These are phyloP conservation scores for Lagerstroemia speciosa DNA, from an alignment of 345 rosid species.

Conservation along the genomic window DNA sequence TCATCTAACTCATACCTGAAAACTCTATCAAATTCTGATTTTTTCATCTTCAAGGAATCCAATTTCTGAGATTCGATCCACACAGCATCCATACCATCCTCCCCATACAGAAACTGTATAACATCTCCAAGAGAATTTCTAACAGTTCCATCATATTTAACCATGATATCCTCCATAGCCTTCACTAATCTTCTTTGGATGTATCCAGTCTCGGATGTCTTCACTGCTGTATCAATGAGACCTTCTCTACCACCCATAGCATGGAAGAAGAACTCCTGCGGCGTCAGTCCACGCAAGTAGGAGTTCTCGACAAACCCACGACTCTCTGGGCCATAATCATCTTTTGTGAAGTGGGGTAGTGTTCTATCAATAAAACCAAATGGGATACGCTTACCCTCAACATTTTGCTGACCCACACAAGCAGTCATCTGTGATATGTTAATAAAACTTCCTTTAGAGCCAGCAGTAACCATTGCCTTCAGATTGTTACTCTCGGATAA, in stretches of 20 bases:
- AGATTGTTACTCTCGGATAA: slow-evolving; percentile 96
- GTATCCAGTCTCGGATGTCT: slow-evolving; percentile 98
- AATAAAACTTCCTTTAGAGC: slow-evolving; percentile 97
- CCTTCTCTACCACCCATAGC: slow-evolving; percentile 99
- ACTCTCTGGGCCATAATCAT: slow-evolving; percentile 96
- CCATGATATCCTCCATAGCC: slow-evolving; percentile 99
- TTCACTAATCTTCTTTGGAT: slow-evolving; percentile 96
- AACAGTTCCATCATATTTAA: slow-evolving; percentile 95
- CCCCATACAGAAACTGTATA: slow-evolving; percentile 96
- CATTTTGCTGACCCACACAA: slow-evolving; percentile 99
- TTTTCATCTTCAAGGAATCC: slow-evolving; percentile 90
- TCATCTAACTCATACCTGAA: slow-evolving; percentile 85
- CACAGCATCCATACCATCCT: slow-evolving; percentile 98
- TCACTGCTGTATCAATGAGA: slow-evolving; percentile 96
- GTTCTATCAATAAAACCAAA: slow-evolving; percentile 88
- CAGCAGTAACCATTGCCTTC: slow-evolving; percentile 99
- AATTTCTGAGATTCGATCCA: slow-evolving; percentile 95
- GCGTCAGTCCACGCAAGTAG: slow-evolving; percentile 92
- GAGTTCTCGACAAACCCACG: slow-evolving; percentile 99
- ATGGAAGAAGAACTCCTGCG: slow-evolving; percentile 98
- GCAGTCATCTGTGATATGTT: slow-evolving; percentile 99
- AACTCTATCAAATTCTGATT: slow-evolving; percentile 58
- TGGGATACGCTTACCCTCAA: slow-evolving; percentile 96
- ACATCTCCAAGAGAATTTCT: slow-evolving; percentile 96
- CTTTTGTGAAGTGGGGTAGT: slow-evolving; percentile 92